phyloP scores from a whole-genome alignment of 208 protist genomes.

The Leishmania guyanensis region DNA sequence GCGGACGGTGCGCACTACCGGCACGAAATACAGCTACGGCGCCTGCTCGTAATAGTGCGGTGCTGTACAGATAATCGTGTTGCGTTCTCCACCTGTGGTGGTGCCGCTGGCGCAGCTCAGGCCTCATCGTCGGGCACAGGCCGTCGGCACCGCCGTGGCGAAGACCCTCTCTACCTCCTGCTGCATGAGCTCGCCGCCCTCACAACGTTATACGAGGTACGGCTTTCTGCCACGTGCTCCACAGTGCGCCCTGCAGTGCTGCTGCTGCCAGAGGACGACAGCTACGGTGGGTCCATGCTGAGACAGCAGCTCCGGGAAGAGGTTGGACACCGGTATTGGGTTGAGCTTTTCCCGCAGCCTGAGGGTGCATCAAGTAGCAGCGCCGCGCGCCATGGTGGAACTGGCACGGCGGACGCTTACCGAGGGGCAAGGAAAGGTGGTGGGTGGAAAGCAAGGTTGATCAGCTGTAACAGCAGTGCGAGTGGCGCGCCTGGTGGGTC shows the following conservation, averaged over 20 bases:
- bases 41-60: conserved; percentile 52
- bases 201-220: conserved; percentile 41
- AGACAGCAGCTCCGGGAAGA: conserved; percentile 41
- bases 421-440: background rate
- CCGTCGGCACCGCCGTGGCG: conserved; percentile 30
- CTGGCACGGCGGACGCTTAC: background rate
- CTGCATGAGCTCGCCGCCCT: conserved; percentile 65
- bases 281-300: conserved; percentile 57
- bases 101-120: background rate
- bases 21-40: conserved; percentile 19
- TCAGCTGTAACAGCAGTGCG: conserved; percentile 2
- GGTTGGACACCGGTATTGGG: conserved; percentile 51
- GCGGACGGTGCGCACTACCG: background rate
- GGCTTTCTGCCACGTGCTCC: conserved; percentile 23
- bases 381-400: background rate
- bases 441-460: conserved; percentile 1
- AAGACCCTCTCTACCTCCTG: conserved; percentile 52
- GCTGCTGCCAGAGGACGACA: conserved; percentile 72
- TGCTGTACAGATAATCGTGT: conserved; percentile 54
- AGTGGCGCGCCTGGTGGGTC: background rate
- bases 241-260: conserved; percentile 52
- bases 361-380: conserved; percentile 5
- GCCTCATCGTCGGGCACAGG: conserved; percentile 1
- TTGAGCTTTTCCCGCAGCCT: conserved; percentile 47
- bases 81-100: conserved; percentile 20